Base-by-base conservation (phyloP, 306 rosid genomes). In the Fragaria iinumae region DNA sequence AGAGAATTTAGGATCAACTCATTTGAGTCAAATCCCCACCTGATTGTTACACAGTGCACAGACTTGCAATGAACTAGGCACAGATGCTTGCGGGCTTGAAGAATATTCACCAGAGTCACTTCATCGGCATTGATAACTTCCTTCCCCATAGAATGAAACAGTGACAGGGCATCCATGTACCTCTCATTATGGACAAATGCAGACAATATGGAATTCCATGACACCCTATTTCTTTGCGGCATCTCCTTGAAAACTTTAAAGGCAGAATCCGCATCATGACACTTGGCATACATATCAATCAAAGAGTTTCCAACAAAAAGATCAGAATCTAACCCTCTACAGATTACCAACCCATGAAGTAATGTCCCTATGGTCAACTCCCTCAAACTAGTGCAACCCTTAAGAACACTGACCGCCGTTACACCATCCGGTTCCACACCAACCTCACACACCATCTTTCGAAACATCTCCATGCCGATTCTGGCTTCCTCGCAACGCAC, bases 251-350 rank as follows among this genome's bases (percentile, higher is more conserved):
- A 85, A 57, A 68, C 44, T 59, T 72, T 48, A 18, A 72, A 55
- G 1, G 91, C 85, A 45, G 87, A 80, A 72, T 77, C 72, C 11
- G 63, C 80, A 66, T 83, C 80, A 4, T 8, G 16, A 43, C 85
- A 75, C 74, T 83, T 83, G 39, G 91, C 79, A 80, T 87, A 85
- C 85, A 83, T 78, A 71, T 87, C 85, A 55, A 87, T 80, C n/a
- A 84, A 65, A 72, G 91, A 84, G 82, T 85, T 87, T 25, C 82
- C 77, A 50, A 87, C 82, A 69, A 82, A 87, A 21, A 83, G 6
- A 55, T 83, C 89, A 69, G 34, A 72, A 36, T 72, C 80, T 49
- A 85, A 83, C 67, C 89, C 87, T 73, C 89, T 80, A 45, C n/a
- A 73, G 45, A 85, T 76, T 50, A 76, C 89, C 71, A 87, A 71